Conservation (phyloP, 345 rosid genomes). For the Cardamine occulta region DNA sequence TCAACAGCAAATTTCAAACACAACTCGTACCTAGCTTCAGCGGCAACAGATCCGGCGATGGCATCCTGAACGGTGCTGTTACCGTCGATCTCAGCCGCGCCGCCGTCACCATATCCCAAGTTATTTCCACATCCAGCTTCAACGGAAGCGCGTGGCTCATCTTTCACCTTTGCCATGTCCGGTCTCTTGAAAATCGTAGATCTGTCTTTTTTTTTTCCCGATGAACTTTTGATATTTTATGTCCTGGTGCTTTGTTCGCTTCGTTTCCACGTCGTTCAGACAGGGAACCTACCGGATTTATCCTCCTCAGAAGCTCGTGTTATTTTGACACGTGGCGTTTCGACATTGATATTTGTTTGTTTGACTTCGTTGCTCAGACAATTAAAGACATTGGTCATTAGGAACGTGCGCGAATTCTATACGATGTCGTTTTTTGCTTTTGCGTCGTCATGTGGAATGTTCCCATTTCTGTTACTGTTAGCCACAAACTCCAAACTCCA, state of each 20-base stretch:
- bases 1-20: no score
- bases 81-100: conserved; percentile 21
- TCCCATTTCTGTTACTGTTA: neutral
- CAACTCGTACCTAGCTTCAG: no score
- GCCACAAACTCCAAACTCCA: neutral
- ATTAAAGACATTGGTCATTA: neutral
- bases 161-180: conserved; percentile 29
- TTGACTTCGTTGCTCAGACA: conserved; percentile 2
- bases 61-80: conserved; percentile 25
- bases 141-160: conserved; percentile 30
- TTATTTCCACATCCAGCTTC: neutral
- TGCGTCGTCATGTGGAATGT: neutral
- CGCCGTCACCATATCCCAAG: neutral
- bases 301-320: neutral
- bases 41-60: conserved; percentile 44
- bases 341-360: neutral
- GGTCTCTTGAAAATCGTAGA: neutral
- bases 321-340: conserved; percentile 7
- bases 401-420: conserved; percentile 31
- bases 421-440: neutral
- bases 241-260: neutral
- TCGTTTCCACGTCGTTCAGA: conserved; percentile 2
- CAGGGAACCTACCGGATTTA: conserved; percentile 12
- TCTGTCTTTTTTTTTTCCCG: conserved; percentile 2
- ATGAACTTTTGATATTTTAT: neutral